A percentile compares a stretch with the other conserved stretches of the same genome.
These are phyloP conservation scores for Solanum aculeatissimum DNA, from an alignment of 305 asterid genomes.

Conservation along the genomic window DNA sequence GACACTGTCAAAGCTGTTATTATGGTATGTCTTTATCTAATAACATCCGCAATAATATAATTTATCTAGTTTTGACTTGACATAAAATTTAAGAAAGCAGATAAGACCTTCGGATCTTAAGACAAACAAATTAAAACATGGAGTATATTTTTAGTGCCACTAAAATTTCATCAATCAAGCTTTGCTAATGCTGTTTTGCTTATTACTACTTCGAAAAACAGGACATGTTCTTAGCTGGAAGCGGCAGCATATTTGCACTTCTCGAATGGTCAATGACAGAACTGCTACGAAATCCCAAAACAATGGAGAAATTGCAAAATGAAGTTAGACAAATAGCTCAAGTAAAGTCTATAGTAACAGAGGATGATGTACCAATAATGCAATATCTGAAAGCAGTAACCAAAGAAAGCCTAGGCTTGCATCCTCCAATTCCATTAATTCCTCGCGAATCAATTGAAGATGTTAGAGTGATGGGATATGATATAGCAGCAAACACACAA, in stretches of 20 bases:
- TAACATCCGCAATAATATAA: too few species aligned
- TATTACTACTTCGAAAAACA: background rate
- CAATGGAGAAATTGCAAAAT: background rate
- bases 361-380: constrained; percentile 18
- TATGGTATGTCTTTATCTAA: background rate
- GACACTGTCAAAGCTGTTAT: background rate
- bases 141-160: too few species aligned
- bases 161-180: too few species aligned
- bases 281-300: background rate
- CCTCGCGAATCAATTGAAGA: constrained; percentile 18
- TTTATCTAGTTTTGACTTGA: too few species aligned
- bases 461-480: constrained; percentile 24
- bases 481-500: constrained; percentile 10
- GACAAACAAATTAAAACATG: too few species aligned
- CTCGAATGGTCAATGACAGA: too few species aligned
- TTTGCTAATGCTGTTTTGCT: background rate
- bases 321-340: background rate
- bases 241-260: constrained; percentile 10
- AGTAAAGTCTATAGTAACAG: background rate
- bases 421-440: constrained; percentile 20
- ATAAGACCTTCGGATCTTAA: too few species aligned
- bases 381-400: constrained; percentile 26
- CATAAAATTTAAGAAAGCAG: too few species aligned
- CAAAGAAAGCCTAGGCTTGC: constrained; percentile 25
- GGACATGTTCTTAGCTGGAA: constrained; percentile 37